Percentiles rank a stretch among this genome's conserved stretches.
Conservation (phyloP, 805 yeast species). For the Isabelozyma heimii region DNA sequence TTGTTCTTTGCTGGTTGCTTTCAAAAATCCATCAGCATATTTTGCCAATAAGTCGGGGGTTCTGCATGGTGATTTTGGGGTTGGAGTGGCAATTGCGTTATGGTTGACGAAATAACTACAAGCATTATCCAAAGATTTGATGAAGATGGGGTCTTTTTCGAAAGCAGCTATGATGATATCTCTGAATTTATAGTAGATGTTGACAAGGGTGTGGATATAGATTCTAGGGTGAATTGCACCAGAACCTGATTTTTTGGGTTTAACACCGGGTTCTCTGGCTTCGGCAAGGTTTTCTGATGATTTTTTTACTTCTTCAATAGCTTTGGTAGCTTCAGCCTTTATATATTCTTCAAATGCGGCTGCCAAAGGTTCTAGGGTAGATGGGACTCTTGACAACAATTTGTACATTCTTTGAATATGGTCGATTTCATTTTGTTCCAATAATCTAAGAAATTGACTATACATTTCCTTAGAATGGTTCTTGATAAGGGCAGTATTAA, state of each 20-base stretch:
- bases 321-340: constrained; percentile 43
- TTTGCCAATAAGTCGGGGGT: constrained; percentile 92
- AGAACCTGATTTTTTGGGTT: constrained; percentile 14
- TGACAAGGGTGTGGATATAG: constrained; percentile 75
- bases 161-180: constrained; percentile 66
- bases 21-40: constrained; percentile 81
- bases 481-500: constrained; percentile 74
- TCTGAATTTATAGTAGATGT: constrained; percentile 66
- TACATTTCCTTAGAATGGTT: constrained; percentile 76
- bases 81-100: constrained; percentile 75
- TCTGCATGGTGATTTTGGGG: constrained; percentile 58
- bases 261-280: constrained; percentile 11
- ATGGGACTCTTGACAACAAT: constrained; percentile 73
- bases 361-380: constrained; percentile 76
- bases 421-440: constrained; percentile 67
- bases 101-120: constrained; percentile 80
- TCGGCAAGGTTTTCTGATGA: constrained; percentile 20
- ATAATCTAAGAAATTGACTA: constrained; percentile 68
- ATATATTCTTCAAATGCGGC: constrained; percentile 71
- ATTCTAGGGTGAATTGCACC: constrained; percentile 64
- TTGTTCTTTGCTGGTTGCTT: constrained; percentile 66
- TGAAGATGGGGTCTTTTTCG: constrained; percentile 71
- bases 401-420: constrained; percentile 78
- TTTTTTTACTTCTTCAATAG: constrained; percentile 53
- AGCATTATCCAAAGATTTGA: constrained; percentile 85